Base-by-base conservation (phyloP, 2,329 filamentous ascomycete genomes). In the Didymosphaeria variabile region DNA sequence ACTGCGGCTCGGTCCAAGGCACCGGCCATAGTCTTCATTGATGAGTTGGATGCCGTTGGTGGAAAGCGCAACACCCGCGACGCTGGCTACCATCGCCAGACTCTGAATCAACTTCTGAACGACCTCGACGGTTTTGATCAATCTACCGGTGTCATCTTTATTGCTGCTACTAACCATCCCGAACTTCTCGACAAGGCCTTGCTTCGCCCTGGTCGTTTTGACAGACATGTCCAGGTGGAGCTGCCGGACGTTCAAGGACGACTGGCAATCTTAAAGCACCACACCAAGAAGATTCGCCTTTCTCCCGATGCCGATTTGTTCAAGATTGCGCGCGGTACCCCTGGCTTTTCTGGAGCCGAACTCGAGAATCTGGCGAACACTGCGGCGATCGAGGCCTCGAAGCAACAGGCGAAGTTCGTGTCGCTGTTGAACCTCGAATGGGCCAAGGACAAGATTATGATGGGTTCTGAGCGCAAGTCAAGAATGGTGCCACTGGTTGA, bases 81-180 rank as follows among this genome's bases (percentile, higher is more conserved):
- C 78, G 93, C 94, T 29, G 92, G 93, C 15, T 97, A 99, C 76
- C 92, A 94, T 67, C 97, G 97, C 79, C 96, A 99, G 80, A 99
- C 95, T 0, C 86, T 99, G 66, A 99, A 99, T 76, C 95, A 99
- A 80, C 87, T 99, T 57, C 87, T 99, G 59, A 98, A 96, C 19
- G 95, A 99, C 77, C 87, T 99, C 42, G 96, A 99, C 72, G 96
- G 96, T 26, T 99, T 99, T 74, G 93, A 97, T 60, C 94, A 97
- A 77, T 93, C 92, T 72, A 95, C 90, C 66, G 93, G 94, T 66
- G 93, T 99, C 31, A 97, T 99, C 74, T 94, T 99, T 74, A 90
- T 99, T 63, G 95, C 91, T 54, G 95, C 95, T 3, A 99, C 95
- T 66, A 99, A 99, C 80, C 95, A 97, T 74, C 95, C 95, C 3